Evolutionary conservation across 2,329 filamentous ascomycete species (phyloP).

Genomic region (Epichloe amarillans): DNA sequence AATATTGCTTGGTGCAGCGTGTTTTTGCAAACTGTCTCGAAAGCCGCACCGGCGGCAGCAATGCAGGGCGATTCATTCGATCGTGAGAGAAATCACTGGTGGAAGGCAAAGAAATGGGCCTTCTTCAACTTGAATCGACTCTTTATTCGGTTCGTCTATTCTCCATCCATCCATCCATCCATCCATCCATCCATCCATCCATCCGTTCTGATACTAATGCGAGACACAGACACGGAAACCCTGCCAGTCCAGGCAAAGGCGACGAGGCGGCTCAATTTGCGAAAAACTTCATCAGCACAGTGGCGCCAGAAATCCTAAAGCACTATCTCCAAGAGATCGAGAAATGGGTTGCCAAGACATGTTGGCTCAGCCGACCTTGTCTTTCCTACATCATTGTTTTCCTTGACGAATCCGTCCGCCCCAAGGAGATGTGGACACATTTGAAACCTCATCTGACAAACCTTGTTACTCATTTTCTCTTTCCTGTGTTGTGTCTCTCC

Average conservation of each 20-base stretch:
- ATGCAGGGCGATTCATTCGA: constrained; percentile 77
- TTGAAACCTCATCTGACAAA: constrained; percentile 89
- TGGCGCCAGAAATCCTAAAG: constrained; percentile 92
- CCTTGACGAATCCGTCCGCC: constrained; percentile 92
- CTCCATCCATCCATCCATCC: not conserved
- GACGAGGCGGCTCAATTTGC: constrained; percentile 71
- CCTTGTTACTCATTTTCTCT: constrained; percentile 86
- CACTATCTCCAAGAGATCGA: constrained; percentile 90
- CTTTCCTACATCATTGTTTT: constrained; percentile 89
- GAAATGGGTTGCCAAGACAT: constrained; percentile 89
- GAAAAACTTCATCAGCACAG: constrained; percentile 79
- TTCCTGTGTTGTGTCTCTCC: constrained; percentile 85
- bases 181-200: not conserved
- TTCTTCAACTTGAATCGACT: constrained; percentile 95
- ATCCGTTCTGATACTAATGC: not conserved
- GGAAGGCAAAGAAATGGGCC: constrained; percentile 99
- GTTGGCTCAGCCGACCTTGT: constrained; percentile 90
- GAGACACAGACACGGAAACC: constrained; percentile 69
- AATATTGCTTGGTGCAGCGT: constrained; percentile 95
- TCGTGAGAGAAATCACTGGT: constrained; percentile 92
- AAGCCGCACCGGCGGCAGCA: constrained; percentile 64
- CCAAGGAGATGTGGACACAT: constrained; percentile 92
- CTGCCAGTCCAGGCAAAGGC: constrained; percentile 56
- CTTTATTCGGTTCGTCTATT: constrained; percentile 60
- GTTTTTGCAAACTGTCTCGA: constrained; percentile 81